Base-by-base conservation (phyloP, 2,329 filamentous ascomycete species). In the Claviceps maximensis region DNA sequence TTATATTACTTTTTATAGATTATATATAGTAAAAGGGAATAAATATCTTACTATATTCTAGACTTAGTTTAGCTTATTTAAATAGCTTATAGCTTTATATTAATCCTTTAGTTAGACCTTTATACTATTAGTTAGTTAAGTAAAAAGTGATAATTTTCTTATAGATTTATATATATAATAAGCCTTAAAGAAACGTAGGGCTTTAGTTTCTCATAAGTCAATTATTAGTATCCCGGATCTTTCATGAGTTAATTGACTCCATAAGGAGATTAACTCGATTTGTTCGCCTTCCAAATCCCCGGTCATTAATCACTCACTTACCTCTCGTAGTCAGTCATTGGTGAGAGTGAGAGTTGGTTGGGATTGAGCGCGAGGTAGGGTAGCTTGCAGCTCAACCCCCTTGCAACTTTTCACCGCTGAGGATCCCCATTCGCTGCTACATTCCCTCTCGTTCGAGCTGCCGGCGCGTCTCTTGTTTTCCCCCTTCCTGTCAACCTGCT, bases 401-500 rank as follows among this genome's bases (percentile, higher is more conserved):
- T 21, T 52, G 44, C 25, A 23, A 38, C 15, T 38, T 38, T 38
- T 6, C 36, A 38, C 36, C 15, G 17, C 15, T 7, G 17, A 38
- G 36, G 15, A 38, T 21, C 23, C 40, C n/a, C 40, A 42, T 42
- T 42, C 19, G 40, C 19, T 42, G 40, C 40, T 2, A 21, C 7
- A 2, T 23, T 12, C 21, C 36, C 58, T 52, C 54, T 47, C 58
- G 54, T 49, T 53, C 47, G 44, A 54, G 47, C 54, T 53, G 42
- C 53, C 50, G 40, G n/a, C 40, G 40, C 58, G 58, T 58, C 51
- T 56, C 10, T 42, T 58, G 56, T 58, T 53, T 49, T 54, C 9
- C 17, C 54, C 47, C 25, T 25, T 49, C 53, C 57, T 53, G 50
- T 53, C 54, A 54, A 52, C 56, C 40, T 42, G 40, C 40, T 42